Evolutionary conservation across 176 grass and related monocot genomes (phyloP).

Genomic region (Sorghum bicolor): Sorghum_bicolor_NCBIv3 NC_012878.2:51517501-51518000

Average conservation of each 20-base stretch:
- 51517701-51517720: neutral
- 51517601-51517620: no score
- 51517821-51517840: constrained; percentile 24
- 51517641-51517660: neutral
- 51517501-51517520: neutral
- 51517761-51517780: neutral
- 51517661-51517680: no score
- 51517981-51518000: no score
- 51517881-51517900: no score
- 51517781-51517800: constrained; percentile 16
- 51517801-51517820: constrained; percentile 11
- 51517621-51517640: no score
- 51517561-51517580: neutral
- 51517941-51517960: constrained; percentile 17
- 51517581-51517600: no score
- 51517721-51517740: constrained; percentile 1
- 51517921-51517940: neutral
- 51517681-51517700: no score
- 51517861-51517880: neutral
- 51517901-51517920: no score
- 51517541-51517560: no score
- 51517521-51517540: neutral
- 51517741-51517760: neutral
- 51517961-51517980: no score
- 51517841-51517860: constrained; percentile 21